Conservation (phyloP, 192 early-diverging fungal genomes). For the Geosiphon pyriformis region DNA sequence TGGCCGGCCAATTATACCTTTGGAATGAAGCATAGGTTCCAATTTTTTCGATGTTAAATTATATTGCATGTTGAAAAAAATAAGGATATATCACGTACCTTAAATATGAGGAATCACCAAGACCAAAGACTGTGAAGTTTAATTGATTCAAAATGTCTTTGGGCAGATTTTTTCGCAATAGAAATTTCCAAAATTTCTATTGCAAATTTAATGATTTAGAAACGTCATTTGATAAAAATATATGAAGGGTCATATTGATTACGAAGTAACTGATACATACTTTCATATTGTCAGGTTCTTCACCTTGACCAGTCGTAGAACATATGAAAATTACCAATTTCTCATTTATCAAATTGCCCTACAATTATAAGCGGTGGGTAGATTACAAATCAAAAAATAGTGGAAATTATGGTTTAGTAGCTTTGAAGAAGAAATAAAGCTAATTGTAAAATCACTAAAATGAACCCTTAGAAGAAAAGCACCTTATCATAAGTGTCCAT, state of each 20-base stretch:
- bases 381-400: too few species aligned
- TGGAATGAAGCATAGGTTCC: background rate
- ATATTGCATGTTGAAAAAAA: background rate
- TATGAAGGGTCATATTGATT: too few species aligned
- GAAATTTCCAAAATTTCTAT: slow-evolving; percentile 81
- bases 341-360: slow-evolving; percentile 57
- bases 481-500: slow-evolving; percentile 77
- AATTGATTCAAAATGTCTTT: slow-evolving; percentile 56
- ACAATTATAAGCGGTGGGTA: too few species aligned
- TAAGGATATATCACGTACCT: slow-evolving; percentile 52
- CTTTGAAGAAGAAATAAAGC: too few species aligned
- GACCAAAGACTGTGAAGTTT: slow-evolving; percentile 84
- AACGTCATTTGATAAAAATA: too few species aligned
- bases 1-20: slow-evolving; percentile 91
- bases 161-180: slow-evolving; percentile 78
- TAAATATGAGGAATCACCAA: slow-evolving; percentile 91
- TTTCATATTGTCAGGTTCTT: slow-evolving; percentile 88
- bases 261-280: too few species aligned
- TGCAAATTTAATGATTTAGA: background rate
- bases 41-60: background rate
- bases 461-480: background rate
- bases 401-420: too few species aligned
- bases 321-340: slow-evolving; percentile 76
- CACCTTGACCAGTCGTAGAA: slow-evolving; percentile 92
- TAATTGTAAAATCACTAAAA: background rate